These are phyloP conservation scores for Penicillium sp. DNA, from an alignment of 2,329 filamentous ascomycete species.

Conservation along the genomic window DNA sequence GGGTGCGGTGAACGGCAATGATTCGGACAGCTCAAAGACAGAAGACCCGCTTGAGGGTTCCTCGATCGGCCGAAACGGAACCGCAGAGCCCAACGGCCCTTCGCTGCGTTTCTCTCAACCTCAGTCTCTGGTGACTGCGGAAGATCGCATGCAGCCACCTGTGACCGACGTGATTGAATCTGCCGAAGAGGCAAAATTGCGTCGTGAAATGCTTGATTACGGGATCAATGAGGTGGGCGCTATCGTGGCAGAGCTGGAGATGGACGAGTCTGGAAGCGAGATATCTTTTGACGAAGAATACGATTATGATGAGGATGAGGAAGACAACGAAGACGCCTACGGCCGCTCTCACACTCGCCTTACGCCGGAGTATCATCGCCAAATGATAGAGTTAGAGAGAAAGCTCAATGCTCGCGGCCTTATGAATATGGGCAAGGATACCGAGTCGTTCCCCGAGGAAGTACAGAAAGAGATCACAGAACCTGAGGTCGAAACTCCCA, in stretches of 20 bases:
- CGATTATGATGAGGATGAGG: slow-evolving; percentile 48
- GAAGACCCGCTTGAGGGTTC: background rate
- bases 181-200: slow-evolving; percentile 71
- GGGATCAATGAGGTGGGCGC: slow-evolving; percentile 82
- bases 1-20: background rate
- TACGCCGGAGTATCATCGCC: slow-evolving; percentile 68
- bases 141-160: slow-evolving; percentile 36
- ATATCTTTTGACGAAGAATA: slow-evolving; percentile 52
- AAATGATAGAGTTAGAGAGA: slow-evolving; percentile 83
- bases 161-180: slow-evolving; percentile 71
- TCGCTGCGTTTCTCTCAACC: slow-evolving; percentile 17
- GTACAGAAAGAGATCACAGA: slow-evolving; percentile 32
- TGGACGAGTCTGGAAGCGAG: slow-evolving; percentile 63
- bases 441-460: slow-evolving; percentile 33
- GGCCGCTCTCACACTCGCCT: slow-evolving; percentile 68
- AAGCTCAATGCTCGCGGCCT: slow-evolving; percentile 60
- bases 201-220: slow-evolving; percentile 87
- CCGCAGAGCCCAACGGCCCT: slow-evolving; percentile 5
- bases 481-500: slow-evolving; percentile 16
- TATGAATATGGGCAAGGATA: slow-evolving; percentile 55
- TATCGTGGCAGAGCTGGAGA: slow-evolving; percentile 84
- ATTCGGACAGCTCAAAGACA: background rate
- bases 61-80: background rate
- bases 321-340: slow-evolving; percentile 69
- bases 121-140: slow-evolving; percentile 20